These are phyloP conservation scores for Daldinia eschscholtzii DNA, from an alignment of 2,329 filamentous ascomycete genomes.

Conservation along the genomic window DNA sequence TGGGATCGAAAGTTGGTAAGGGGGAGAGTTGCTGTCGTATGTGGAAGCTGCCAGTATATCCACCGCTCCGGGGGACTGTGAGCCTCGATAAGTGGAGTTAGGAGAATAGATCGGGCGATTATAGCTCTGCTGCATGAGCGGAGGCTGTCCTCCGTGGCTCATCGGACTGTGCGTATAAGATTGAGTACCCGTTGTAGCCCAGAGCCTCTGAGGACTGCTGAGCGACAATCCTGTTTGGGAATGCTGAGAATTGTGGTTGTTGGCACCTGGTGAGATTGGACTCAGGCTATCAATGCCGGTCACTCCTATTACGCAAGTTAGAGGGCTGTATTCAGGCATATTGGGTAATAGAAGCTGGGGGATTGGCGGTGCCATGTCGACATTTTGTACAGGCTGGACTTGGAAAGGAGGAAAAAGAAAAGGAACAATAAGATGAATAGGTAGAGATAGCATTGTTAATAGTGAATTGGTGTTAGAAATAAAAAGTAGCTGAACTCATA, in stretches of 20 bases:
- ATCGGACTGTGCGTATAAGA: slow-evolving; percentile 69
- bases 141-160: slow-evolving; percentile 61
- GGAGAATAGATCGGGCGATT: slow-evolving; percentile 51
- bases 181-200: slow-evolving; percentile 66
- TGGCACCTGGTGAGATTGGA: slow-evolving; percentile 71
- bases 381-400: slow-evolving; percentile 29
- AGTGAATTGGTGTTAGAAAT: slow-evolving; percentile 7
- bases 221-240: slow-evolving; percentile 66
- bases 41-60: slow-evolving; percentile 75
- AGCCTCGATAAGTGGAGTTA: slow-evolving; percentile 59
- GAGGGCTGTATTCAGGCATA: slow-evolving; percentile 43
- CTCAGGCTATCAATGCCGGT: slow-evolving; percentile 69
- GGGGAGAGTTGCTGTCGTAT: slow-evolving; percentile 75
- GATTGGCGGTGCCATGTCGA: neutral
- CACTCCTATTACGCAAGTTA: slow-evolving; percentile 61
- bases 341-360: neutral
- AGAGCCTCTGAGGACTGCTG: slow-evolving; percentile 70
- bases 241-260: slow-evolving; percentile 69
- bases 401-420: slow-evolving; percentile 19
- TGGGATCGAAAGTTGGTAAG: slow-evolving; percentile 72
- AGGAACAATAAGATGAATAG: slow-evolving; percentile 23
- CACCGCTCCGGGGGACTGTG: slow-evolving; percentile 69
- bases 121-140: slow-evolving; percentile 60
- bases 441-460: neutral
- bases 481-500: slow-evolving; percentile 47